phyloP scores from a whole-genome alignment of 2,329 filamentous ascomycete genomes.

The Neoscytalidium dimidiatum region DNA sequence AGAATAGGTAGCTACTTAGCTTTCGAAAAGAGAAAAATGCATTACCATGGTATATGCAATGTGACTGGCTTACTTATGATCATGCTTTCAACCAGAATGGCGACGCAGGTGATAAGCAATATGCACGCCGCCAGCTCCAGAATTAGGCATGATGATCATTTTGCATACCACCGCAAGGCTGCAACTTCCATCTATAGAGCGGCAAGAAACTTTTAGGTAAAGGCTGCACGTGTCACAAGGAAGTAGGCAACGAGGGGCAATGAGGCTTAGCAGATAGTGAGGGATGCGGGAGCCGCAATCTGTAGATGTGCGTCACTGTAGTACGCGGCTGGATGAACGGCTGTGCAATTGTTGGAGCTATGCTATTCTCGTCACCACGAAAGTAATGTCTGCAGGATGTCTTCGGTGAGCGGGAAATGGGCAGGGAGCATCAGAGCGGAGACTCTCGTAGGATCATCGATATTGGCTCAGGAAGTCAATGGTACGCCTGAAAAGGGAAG shows the following conservation, averaged over 20 bases:
- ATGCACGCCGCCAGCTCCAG: neutral
- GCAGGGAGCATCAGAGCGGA: too few species aligned
- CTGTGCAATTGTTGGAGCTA: neutral
- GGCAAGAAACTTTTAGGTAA: neutral
- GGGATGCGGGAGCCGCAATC: too few species aligned
- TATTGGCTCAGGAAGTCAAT: too few species aligned
- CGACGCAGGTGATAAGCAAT: too few species aligned
- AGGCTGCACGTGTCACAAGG: neutral
- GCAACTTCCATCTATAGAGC: neutral
- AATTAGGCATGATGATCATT: neutral
- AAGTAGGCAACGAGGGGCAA: neutral
- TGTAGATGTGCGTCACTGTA: neutral
- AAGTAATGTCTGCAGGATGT: too few species aligned
- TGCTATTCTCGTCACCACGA: neutral
- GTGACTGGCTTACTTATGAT: neutral
- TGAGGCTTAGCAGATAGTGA: neutral
- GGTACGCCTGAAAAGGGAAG: too few species aligned
- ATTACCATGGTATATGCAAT: neutral
- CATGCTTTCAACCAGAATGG: neutral
- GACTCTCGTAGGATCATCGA: too few species aligned
- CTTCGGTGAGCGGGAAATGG: too few species aligned
- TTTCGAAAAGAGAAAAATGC: neutral
- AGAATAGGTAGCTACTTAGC: neutral
- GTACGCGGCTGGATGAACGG: neutral
- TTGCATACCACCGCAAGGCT: neutral